Evolutionary conservation across 352 stramenopile species (phyloP).

Genomic region (Phytophthora europaea): DNA sequence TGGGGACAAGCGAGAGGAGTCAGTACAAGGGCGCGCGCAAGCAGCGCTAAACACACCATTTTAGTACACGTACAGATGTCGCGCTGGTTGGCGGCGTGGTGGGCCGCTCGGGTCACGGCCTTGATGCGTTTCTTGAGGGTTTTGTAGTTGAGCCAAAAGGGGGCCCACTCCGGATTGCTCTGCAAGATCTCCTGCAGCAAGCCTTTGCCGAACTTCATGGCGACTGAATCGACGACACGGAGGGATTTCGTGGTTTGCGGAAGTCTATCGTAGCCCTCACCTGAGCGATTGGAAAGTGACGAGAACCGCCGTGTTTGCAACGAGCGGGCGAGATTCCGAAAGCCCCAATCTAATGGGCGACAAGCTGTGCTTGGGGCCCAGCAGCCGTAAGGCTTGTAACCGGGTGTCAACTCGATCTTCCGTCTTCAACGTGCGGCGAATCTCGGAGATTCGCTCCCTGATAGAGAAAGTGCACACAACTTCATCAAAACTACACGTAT

Average conservation of each 20-base stretch:
- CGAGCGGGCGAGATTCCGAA: conserved; percentile 19
- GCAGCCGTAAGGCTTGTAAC: neutral
- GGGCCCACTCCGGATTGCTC: conserved; percentile 85
- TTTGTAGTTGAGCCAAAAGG: conserved; percentile 92
- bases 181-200: conserved; percentile 75
- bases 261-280: neutral
- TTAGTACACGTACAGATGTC: conserved; percentile 54
- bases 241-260: neutral
- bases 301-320: conserved; percentile 1
- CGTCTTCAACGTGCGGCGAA: conserved; percentile 23
- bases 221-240: conserved; percentile 1
- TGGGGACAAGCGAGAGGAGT: neutral
- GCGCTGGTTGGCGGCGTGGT: conserved; percentile 46
- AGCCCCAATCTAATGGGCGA: neutral
- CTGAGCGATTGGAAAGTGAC: conserved; percentile 30
- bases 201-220: conserved; percentile 89
- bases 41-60: neutral
- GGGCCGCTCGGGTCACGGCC: conserved; percentile 58
- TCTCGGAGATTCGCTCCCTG: conserved; percentile 25
- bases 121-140: conserved; percentile 89
- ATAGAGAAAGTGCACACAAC: neutral
- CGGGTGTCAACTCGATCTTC: conserved; percentile 31
- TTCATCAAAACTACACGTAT: neutral
- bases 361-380: neutral
- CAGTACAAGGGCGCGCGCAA: neutral